These are phyloP conservation scores for Ulota crispa DNA, from an alignment of 225 moss, liverwort and hornwort genomes.

Conservation along the genomic window DNA sequence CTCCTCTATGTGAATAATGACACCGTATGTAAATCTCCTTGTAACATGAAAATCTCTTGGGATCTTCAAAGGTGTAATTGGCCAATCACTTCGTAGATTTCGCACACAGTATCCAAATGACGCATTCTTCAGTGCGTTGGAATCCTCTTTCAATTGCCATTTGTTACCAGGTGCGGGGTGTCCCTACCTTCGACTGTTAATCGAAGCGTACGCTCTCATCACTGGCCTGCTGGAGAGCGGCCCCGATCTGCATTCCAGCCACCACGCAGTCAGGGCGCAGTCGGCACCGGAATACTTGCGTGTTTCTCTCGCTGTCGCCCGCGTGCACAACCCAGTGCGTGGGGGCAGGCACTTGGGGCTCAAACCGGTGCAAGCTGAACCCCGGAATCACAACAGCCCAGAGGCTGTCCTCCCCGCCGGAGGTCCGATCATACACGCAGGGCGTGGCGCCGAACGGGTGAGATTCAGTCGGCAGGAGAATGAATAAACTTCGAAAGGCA, in stretches of 20 bases:
- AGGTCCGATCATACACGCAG: slow-evolving; percentile 24
- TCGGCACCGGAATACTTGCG: slow-evolving; percentile 41
- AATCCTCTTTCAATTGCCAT: too few relatives aligned
- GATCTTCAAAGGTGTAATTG: too few relatives aligned
- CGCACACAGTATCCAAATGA: too few relatives aligned
- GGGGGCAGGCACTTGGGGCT: slow-evolving; percentile 21
- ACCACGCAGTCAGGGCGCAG: slow-evolving; percentile 32
- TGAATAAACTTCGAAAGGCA: slow-evolving; percentile 32
- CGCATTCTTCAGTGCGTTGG: too few relatives aligned
- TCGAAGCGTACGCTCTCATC: not conserved
- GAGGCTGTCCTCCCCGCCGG: slow-evolving; percentile 17
- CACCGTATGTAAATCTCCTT: not conserved
- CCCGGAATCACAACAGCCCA: slow-evolving; percentile 40
- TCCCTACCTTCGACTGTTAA: not conserved
- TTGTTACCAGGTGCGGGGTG: too few relatives aligned
- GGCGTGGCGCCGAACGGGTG: not conserved
- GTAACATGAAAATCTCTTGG: too few relatives aligned
- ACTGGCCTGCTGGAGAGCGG: slow-evolving; percentile 3
- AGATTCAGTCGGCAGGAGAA: not conserved
- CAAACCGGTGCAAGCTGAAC: slow-evolving; percentile 34
- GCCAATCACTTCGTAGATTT: too few relatives aligned
- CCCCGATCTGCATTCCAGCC: slow-evolving; percentile 19
- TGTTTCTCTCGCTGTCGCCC: slow-evolving; percentile 21
- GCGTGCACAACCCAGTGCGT: slow-evolving; percentile 22
- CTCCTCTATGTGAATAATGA: not conserved